Evolutionary conservation across 331 rosid genomes (phyloP).

Genomic region (Erythrophleum ivorense): DNA sequence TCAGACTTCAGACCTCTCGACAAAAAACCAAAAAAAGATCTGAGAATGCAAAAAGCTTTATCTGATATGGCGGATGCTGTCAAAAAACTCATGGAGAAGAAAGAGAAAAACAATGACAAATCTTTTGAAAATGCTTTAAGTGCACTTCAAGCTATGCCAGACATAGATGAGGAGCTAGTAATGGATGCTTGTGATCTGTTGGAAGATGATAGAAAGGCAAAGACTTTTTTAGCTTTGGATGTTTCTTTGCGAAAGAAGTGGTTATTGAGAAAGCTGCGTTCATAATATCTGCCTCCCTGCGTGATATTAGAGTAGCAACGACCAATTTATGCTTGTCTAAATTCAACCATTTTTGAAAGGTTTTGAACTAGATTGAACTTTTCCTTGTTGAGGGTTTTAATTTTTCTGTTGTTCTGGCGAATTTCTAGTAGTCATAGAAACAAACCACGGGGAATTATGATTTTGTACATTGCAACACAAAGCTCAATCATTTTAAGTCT

Average conservation of each 20-base stretch:
- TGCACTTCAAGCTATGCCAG: conserved; percentile 70
- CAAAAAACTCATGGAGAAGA: conserved; percentile 48
- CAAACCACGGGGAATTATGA: conserved; percentile 15
- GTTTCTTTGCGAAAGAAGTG: conserved; percentile 67
- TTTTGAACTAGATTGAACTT: neutral
- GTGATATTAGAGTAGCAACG: conserved; percentile 10
- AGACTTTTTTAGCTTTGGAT: conserved; percentile 70
- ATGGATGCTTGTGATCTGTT: conserved; percentile 80
- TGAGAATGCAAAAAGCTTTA: conserved; percentile 54
- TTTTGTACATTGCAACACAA: conserved; percentile 1
- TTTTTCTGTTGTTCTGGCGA: neutral
- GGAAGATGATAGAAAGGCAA: conserved; percentile 72
- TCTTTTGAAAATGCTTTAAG: conserved; percentile 60
- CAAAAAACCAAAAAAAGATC: conserved; percentile 43
- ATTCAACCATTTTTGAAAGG: neutral
- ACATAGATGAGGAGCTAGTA: conserved; percentile 70
- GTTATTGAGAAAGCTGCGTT: conserved; percentile 76
- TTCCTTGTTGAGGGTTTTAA: conserved; percentile 4
- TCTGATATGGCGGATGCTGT: conserved; percentile 67
- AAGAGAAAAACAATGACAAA: conserved; percentile 39
- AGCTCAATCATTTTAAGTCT: neutral
- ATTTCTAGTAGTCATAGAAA: neutral
- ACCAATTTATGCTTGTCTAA: neutral
- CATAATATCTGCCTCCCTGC: conserved; percentile 6
- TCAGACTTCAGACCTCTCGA: conserved; percentile 19